Evolutionary conservation across 2,329 filamentous ascomycete species (phyloP), one percentile per base, ranked within the genome.

Genomic region (Cercospora canescens): DNA sequence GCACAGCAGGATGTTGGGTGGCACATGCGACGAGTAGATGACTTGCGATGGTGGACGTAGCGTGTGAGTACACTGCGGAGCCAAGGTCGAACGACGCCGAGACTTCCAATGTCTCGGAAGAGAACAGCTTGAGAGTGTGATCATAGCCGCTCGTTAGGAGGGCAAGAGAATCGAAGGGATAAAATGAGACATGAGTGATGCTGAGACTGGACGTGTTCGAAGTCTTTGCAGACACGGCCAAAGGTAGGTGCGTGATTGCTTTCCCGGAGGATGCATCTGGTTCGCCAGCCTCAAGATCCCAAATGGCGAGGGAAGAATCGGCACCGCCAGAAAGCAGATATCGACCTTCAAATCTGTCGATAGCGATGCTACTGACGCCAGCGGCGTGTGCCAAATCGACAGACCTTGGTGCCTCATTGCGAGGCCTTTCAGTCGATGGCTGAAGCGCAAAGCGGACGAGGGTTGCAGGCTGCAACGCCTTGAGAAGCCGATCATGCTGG

Each of bases 21-120:
- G 91, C 94, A 74, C 93, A 95, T 9, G 94, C 93, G 9, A 97
- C 91, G 4, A 97, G 85, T 0, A 96, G 83, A 74, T 93, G 85
- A 60, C 87, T 81, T 63, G 92, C 86, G 65, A 94, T 81, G 48
- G 89, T 86, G 0, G 93, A 96, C 28, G 92, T 85, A 0, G 91
- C 88, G 77, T 97, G 93, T 1, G 90, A 89, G 78, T 93, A 92
- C 56, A 92, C 83, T 34, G 89, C 89, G 4, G 87, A 85, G 60
- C 86, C 87, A 26, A 94, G 83, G 66, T 88, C 83, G 72, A 93
- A 94, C 4, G 86, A 86, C 18, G 88, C 89, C 0, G 89, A 88
- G 1, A 87, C 77, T 16, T 81, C 76, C 18, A 90, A 83, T 0
- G 83, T 84, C 56, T 88, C 84, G 1, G 90, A 92, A 2, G 88